A percentile compares a stretch with the other conserved stretches of the same genome.
These are phyloP conservation scores for Lithocarpus polystachyus DNA, from an alignment of 306 rosid species.

Conservation along the genomic window DNA sequence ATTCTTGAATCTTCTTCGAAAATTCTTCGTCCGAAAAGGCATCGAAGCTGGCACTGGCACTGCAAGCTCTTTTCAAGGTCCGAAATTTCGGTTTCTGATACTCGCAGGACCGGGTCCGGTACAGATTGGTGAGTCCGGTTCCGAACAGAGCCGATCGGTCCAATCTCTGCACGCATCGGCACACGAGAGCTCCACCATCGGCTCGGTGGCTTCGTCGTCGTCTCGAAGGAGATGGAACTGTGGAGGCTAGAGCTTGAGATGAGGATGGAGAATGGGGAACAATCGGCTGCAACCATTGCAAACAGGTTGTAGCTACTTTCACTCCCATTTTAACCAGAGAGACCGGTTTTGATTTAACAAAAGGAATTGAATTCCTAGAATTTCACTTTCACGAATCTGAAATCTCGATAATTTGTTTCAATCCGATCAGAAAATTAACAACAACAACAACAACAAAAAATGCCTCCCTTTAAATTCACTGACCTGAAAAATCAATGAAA, in stretches of 20 bases:
- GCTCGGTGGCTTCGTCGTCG: constrained; percentile 37
- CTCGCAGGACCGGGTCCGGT: constrained; percentile 43
- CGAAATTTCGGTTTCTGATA: constrained; percentile 10
- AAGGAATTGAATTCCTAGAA: constrained; percentile 1
- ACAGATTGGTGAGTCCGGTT: constrained; percentile 24
- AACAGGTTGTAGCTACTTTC: constrained; percentile 51
- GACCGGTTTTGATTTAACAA: neutral
- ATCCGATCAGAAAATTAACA: neutral
- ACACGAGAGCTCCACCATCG: constrained; percentile 26
- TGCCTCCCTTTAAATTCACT: constrained; percentile 23
- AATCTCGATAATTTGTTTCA: neutral
- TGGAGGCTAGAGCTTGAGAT: constrained; percentile 57
- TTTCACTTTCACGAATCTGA: neutral
- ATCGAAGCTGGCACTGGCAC: constrained; percentile 63
- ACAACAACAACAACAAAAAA: neutral
- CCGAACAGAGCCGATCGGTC: constrained; percentile 47
- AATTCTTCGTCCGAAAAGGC: constrained; percentile 81
- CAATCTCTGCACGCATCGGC: constrained; percentile 31
- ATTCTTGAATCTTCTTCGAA: constrained; percentile 65
- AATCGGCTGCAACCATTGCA: constrained; percentile 60
- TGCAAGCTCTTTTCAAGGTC: constrained; percentile 42
- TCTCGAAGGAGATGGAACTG: constrained; percentile 47
- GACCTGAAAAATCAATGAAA: constrained; percentile 29
- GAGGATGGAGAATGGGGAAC: constrained; percentile 57
- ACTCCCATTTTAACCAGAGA: constrained; percentile 37